phyloP scores from a whole-genome alignment of 2,329 filamentous ascomycete genomes.

The Ophiostoma ips region DNA sequence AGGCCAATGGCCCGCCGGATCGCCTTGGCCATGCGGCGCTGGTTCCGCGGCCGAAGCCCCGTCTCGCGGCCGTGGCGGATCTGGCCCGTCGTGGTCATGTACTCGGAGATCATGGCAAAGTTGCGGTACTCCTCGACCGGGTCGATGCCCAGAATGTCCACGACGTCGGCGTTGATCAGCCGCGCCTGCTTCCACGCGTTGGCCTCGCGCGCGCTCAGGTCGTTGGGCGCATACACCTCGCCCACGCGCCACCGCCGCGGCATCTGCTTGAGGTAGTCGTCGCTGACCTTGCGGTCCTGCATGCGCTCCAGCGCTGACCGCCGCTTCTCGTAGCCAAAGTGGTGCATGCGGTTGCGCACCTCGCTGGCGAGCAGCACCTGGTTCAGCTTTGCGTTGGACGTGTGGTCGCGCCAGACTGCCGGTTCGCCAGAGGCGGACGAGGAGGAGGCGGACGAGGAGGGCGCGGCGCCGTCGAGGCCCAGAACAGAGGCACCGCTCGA shows the following conservation, averaged over 20 bases:
- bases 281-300: slow-evolving; percentile 27
- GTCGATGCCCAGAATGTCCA: slow-evolving; percentile 67
- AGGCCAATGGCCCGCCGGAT: slow-evolving; percentile 78
- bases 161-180: slow-evolving; percentile 49
- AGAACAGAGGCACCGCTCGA: slow-evolving; percentile 13
- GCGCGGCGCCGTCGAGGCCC: slow-evolving; percentile 5
- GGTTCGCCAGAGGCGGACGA: not conserved
- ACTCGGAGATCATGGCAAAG: slow-evolving; percentile 82
- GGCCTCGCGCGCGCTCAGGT: slow-evolving; percentile 67
- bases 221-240: slow-evolving; percentile 83
- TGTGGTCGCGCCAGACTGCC: not conserved
- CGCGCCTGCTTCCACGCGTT: slow-evolving; percentile 57
- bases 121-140: slow-evolving; percentile 87
- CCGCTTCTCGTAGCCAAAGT: slow-evolving; percentile 9
- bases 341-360: slow-evolving; percentile 4
- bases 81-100: slow-evolving; percentile 68
- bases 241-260: slow-evolving; percentile 60
- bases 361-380: slow-evolving; percentile 12
- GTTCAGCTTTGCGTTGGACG: slow-evolving; percentile 10
- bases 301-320: slow-evolving; percentile 25
- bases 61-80: slow-evolving; percentile 68
- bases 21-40: slow-evolving; percentile 85
- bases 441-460: not conserved
- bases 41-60: slow-evolving; percentile 74
- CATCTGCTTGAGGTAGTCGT: slow-evolving; percentile 48